Base-by-base conservation (phyloP, 116 monocot species). In the Dioscorea cayenensis region DNA sequence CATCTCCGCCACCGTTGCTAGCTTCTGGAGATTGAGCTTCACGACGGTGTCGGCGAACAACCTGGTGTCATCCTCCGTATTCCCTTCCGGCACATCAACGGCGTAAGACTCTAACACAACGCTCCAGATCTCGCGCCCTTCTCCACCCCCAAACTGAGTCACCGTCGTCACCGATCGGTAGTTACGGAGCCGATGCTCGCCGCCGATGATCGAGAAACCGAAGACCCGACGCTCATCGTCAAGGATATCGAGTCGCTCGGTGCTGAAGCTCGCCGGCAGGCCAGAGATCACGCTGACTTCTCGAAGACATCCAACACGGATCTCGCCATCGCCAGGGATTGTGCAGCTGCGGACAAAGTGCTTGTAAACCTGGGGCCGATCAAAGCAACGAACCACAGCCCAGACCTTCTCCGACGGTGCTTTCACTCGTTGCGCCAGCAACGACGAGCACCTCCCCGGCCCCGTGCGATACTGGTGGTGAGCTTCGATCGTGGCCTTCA, bases 281-380 rank as follows among this genome's bases (percentile, higher is more conserved):
- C 87, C 84, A 12, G 81, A 81, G 72, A 87, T 84, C 76, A 87
- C 65, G 76, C 81, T 81, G 36, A 87, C 76, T 49, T 87, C 87
- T 16, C 87, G 81, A 71, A 87, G 81, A 64, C 84, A 81, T 16
- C 87, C 87, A 16, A 76, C 73, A 23, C 67, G 71, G 6, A 63
- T 70, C 79, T 55, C 19, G 14, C 55, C 14, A 14, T 2, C 55
- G n/a, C 18, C 18, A 14, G 55, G 55, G 55, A 89, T 23, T 58
- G 75, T 6, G 77, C 80, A 89, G 77, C 82, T 85, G 22, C 82
- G 85, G 79, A 85, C 76, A 77, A 89, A 85, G 82, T 89, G 88
- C 69, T 89, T 89, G 85, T 89, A 84, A 68, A 73, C 73, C 64
- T 87, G 83, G 14, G 87, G 88, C 49, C 64, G 71, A 70, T 85